Conservation (phyloP, 1,284 basidiomycete species). For the Sporisorium sorghi region DNA sequence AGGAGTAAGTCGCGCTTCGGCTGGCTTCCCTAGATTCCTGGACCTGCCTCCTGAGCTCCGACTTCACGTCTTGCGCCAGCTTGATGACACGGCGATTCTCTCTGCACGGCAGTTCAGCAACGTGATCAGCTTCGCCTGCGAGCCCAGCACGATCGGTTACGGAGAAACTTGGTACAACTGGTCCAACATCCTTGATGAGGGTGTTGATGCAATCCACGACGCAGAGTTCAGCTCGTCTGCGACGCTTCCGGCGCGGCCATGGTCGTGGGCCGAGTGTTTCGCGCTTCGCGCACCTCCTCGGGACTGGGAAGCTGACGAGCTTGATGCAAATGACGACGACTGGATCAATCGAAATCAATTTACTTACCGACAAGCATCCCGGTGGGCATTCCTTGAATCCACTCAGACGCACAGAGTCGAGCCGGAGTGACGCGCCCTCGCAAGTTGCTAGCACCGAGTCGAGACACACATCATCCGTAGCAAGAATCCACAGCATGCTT, state of each 20-base stretch:
- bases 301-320: constrained; percentile 28
- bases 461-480: not conserved
- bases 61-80: constrained; percentile 27
- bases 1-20: not conserved
- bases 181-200: not conserved
- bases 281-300: constrained; percentile 22
- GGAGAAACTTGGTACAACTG: constrained; percentile 34
- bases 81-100: constrained; percentile 14
- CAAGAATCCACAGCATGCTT: too few species aligned
- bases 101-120: constrained; percentile 28
- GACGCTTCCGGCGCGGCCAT: constrained; percentile 22
- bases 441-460: not conserved
- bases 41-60: constrained; percentile 39
- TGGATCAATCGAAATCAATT: too few species aligned
- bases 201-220: too few species aligned
- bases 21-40: constrained; percentile 24
- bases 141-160: constrained; percentile 41
- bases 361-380: not conserved
- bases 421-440: not conserved
- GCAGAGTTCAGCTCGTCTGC: not conserved
- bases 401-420: constrained; percentile 25
- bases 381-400: constrained; percentile 32
- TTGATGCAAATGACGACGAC: too few species aligned
- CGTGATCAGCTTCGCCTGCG: constrained; percentile 45
- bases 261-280: constrained; percentile 43